Conservation (phyloP, 192 early-diverging fungal genomes). For the Coemansia sp. region DNA sequence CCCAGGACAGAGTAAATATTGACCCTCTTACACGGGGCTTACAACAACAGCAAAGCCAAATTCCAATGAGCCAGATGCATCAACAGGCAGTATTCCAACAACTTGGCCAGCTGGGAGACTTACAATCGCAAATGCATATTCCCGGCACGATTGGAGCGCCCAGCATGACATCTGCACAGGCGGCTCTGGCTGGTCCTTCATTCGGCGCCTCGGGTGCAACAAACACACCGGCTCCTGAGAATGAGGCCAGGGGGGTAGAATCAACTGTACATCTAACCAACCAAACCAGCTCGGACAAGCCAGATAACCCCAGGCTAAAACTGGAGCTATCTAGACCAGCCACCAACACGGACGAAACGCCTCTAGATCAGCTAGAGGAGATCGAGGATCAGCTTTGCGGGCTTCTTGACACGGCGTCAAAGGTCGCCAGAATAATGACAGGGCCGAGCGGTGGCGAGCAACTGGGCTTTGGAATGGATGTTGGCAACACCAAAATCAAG, state of each 20-base stretch:
- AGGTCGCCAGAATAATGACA: conserved; percentile 31
- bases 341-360: neutral
- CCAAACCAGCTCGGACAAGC: neutral
- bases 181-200: conserved; percentile 1
- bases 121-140: neutral
- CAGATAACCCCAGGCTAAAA: conserved; percentile 12
- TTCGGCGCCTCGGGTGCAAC: neutral
- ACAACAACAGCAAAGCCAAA: conserved; percentile 3
- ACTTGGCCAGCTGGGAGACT: neutral
- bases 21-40: neutral
- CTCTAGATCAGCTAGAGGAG: conserved; percentile 33
- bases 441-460: conserved; percentile 19
- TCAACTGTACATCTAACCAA: conserved; percentile 20
- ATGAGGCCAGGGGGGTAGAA: conserved; percentile 23
- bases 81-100: neutral
- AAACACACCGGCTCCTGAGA: conserved; percentile 5
- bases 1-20: neutral
- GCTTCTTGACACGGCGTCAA: conserved; percentile 34
- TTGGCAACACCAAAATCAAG: conserved; percentile 14
- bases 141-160: neutral
- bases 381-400: conserved; percentile 38
- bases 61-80: neutral
- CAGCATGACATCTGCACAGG: neutral
- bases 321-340: conserved; percentile 10
- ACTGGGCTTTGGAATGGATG: conserved; percentile 6